These are phyloP conservation scores for Castanea mollissima DNA, from an alignment of 306 rosid genomes.

Conservation along the genomic window DNA sequence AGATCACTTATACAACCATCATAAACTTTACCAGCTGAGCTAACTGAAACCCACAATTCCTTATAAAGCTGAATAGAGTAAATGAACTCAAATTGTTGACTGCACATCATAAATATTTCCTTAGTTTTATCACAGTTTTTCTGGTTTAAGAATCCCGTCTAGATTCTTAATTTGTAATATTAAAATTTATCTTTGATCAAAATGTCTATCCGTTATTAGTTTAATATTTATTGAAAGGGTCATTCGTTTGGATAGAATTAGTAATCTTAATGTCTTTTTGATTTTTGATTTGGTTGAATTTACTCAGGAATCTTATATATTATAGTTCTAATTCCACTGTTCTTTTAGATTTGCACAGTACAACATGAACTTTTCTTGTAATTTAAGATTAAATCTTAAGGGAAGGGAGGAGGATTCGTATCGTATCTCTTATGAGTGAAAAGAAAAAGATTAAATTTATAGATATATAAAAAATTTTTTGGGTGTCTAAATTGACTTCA, in stretches of 20 bases:
- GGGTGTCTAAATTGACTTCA: slow-evolving; percentile 32
- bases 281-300: too few species aligned
- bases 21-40: accelerated
- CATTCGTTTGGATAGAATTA: neutral
- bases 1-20: too few species aligned
- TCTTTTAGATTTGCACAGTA: slow-evolving; percentile 25
- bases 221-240: neutral
- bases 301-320: slow-evolving; percentile 23
- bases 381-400: slow-evolving; percentile 31
- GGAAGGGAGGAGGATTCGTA: slow-evolving; percentile 19
- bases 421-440: slow-evolving; percentile 30
- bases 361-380: slow-evolving; percentile 31
- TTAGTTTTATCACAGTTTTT: neutral
- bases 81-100: neutral
- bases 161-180: neutral
- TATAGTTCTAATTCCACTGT: slow-evolving; percentile 27
- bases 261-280: neutral
- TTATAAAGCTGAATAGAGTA: neutral
- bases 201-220: neutral
- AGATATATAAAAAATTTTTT: slow-evolving; percentile 8
- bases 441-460: slow-evolving; percentile 32
- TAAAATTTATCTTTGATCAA: neutral
- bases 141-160: neutral
- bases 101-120: neutral
- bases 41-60: accelerated